Evolutionary conservation across 805 yeast genomes (phyloP), one percentile per base, ranked within the genome.

Genomic region (Candida andamanensis): DNA sequence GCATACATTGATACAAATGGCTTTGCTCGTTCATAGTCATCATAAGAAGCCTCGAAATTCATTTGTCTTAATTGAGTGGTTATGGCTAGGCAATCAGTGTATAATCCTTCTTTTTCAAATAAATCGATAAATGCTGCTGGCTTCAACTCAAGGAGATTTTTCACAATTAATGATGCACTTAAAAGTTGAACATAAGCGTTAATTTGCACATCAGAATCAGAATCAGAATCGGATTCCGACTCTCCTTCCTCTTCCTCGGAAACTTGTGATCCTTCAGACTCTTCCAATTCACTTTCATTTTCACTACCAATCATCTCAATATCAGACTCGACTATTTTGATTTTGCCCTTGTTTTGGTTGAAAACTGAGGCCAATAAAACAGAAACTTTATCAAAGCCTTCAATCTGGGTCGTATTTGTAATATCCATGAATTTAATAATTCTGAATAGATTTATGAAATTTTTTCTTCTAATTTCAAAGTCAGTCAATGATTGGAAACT

Each of bases 401-500:
- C 45, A 8, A 8, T 11, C 11, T 8, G 22, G 8, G 22, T 8
- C n/a, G n/a, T n/a, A n/a, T n/a, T n/a, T n/a, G n/a, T n/a, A n/a
- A n/a, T n/a, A n/a, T n/a, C n/a, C 11, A 69, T 42, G 24, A 74
- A 64, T 0, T 68, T 53, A 1, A 74, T 52, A 11, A 79, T 64
- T 39, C 85, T 67, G 10, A 73, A 51, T 12, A 84, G 45, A 12
- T 76, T 67, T 9, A 78, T 54, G 15, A 83, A 54, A 1, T 72
- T 74, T 31, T 72, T 63, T 33, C 77, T 67, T 42, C 92, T 70
- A 6, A 82, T 64, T 11, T 72, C 74, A 40, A 68, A 74, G 37
- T 83, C 85, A 49, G 83, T 80, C 0, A 90, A 71, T 2, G 90
- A 78, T 21, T 82, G 78, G 46, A 79, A 85, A 6, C 84, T 69